Percentiles rank a stretch among this genome's conserved stretches.
phyloP scores from a whole-genome alignment of 805 yeast genomes.

The Candida alai region DNA sequence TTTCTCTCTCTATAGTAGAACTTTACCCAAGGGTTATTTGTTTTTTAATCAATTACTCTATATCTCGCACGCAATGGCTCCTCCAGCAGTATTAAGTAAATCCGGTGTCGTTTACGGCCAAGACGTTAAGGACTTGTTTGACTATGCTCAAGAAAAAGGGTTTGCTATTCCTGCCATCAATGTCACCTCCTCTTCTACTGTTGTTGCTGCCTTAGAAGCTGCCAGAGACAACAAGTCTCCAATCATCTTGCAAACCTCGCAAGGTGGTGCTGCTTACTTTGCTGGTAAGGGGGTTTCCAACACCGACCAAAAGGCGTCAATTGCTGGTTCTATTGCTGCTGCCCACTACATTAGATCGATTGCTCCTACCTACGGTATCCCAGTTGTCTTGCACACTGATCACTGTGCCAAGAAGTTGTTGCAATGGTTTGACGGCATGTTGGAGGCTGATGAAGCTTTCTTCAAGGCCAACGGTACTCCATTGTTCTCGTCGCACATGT shows the following conservation, averaged over 20 bases:
- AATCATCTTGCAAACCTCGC: conserved; percentile 93
- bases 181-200: conserved; percentile 97
- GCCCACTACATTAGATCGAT: conserved; percentile 95
- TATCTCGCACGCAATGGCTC: conserved; percentile 13
- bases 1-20: not conserved
- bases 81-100: conserved; percentile 71
- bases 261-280: conserved; percentile 99
- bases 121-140: conserved; percentile 82
- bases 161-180: conserved; percentile 98
- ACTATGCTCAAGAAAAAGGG: conserved; percentile 87
- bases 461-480: conserved; percentile 87
- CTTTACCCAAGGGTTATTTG: not conserved
- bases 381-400: conserved; percentile 95
- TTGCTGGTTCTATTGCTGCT: conserved; percentile 94
- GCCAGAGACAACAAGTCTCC: conserved; percentile 65
- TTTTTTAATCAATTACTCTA: conserved; percentile 1
- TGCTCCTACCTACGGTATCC: conserved; percentile 95
- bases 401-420: conserved; percentile 98
- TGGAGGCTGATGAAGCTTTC: conserved; percentile 93
- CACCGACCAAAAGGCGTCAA: conserved; percentile 89
- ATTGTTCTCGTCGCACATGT: conserved; percentile 97
- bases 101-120: conserved; percentile 99
- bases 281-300: conserved; percentile 99
- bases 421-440: conserved; percentile 99
- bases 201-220: conserved; percentile 48